phyloP scores from a whole-genome alignment of 2,329 filamentous ascomycete species.

The Hymenoscyphus infarciens region DNA sequence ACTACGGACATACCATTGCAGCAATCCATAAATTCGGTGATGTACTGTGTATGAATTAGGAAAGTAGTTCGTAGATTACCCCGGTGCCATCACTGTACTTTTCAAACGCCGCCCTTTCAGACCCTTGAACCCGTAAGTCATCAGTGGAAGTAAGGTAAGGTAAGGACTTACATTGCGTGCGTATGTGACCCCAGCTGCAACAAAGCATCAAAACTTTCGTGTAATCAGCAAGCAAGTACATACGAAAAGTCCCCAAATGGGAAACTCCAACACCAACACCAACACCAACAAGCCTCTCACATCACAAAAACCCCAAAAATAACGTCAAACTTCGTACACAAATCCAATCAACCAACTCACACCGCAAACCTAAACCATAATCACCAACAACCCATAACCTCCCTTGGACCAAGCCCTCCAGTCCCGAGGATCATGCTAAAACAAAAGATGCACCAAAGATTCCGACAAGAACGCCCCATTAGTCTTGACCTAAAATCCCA shows the following conservation, averaged over 20 bases:
- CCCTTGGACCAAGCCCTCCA: not conserved
- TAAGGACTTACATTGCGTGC: no score
- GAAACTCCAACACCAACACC: not conserved
- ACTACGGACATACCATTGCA: not conserved
- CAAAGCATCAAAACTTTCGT: not conserved
- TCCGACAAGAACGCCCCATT: not conserved
- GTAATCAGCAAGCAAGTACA: not conserved
- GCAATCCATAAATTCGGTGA: not conserved
- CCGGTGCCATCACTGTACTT: not conserved
- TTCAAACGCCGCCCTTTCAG: not conserved
- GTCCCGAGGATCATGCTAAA: not conserved
- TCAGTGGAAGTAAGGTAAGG: not conserved
- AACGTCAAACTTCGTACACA: not conserved
- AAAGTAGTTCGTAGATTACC: not conserved
- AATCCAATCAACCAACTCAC: not conserved
- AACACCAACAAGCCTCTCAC: not conserved
- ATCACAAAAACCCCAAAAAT: not conserved
- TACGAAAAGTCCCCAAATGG: not conserved
- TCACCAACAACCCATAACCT: not conserved
- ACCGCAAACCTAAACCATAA: not conserved
- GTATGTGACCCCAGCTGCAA: no score
- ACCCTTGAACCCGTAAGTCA: not conserved
- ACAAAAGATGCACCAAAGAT: not conserved
- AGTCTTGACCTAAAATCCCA: no score
- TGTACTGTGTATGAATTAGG: not conserved